These are phyloP conservation scores for Fraxinus dipetala DNA, from an alignment of 305 asterid genomes.

Conservation along the genomic window DNA sequence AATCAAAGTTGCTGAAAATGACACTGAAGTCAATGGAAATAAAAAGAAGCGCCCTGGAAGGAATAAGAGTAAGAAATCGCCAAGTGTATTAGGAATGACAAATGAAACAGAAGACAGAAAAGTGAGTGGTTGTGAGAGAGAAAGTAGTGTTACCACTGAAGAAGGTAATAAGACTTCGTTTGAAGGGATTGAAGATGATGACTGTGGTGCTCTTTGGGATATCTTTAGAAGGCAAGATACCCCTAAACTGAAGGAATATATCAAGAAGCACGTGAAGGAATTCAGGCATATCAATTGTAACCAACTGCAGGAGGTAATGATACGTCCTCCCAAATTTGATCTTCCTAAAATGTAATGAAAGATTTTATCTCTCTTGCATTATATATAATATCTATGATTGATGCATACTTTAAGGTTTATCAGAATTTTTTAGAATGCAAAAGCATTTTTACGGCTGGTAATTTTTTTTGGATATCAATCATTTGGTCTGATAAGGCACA, in stretches of 20 bases:
- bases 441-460: neutral
- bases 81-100: neutral
- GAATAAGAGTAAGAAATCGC: neutral
- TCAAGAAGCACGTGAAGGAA: conserved; percentile 54
- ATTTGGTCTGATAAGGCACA: neutral
- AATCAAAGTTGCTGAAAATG: neutral
- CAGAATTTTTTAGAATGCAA: neutral
- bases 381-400: neutral
- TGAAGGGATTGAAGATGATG: conserved; percentile 32
- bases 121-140: neutral
- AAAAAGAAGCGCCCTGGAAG: neutral
- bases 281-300: conserved; percentile 60
- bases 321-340: neutral
- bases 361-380: neutral
- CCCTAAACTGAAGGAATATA: conserved; percentile 59
- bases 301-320: conserved; percentile 48
- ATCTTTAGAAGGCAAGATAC: conserved; percentile 69
- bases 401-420: neutral
- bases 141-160: neutral
- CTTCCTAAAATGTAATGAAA: neutral
- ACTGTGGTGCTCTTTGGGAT: conserved; percentile 76
- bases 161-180: neutral
- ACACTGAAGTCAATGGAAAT: neutral
- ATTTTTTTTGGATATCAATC: neutral
- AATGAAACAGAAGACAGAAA: neutral